Percentiles rank a stretch among this genome's conserved stretches.
Conservation (phyloP, 2,329 filamentous ascomycete species). For the Ilyonectria mors-panacis region DNA sequence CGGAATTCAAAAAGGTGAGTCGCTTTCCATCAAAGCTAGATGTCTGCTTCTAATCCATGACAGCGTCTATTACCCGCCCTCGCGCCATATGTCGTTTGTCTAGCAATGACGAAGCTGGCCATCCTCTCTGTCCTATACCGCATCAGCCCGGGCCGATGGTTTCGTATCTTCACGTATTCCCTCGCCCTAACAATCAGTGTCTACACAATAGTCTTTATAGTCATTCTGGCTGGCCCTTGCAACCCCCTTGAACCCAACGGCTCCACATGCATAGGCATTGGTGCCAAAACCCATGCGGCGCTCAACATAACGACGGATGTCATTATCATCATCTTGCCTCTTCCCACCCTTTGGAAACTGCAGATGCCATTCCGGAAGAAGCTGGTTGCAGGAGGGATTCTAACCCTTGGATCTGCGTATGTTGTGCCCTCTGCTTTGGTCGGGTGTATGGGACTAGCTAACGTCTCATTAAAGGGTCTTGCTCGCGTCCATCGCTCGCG, state of each 20-base stretch:
- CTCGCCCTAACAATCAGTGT: not conserved
- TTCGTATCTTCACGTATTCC: slow-evolving; percentile 6
- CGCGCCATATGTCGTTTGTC: slow-evolving; percentile 19
- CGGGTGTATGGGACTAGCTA: not conserved
- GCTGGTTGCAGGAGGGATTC: slow-evolving; percentile 11
- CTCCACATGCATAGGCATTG: slow-evolving; percentile 13
- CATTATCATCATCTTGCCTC: slow-evolving; percentile 19
- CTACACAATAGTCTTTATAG: slow-evolving; percentile 12
- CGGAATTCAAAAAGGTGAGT: slow-evolving; percentile 16
- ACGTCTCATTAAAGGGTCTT: slow-evolving; percentile 17
- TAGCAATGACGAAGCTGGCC: slow-evolving; percentile 25
- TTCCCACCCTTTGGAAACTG: slow-evolving; percentile 18
- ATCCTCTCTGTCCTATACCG: slow-evolving; percentile 19
- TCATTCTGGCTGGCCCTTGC: slow-evolving; percentile 18
- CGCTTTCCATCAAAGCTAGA: not conserved
- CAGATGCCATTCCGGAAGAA: slow-evolving; percentile 26
- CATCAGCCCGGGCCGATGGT: slow-evolving; percentile 15
- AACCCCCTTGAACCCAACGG: slow-evolving; percentile 10
- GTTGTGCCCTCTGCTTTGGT: not conserved
- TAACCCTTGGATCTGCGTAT: slow-evolving; percentile 30
- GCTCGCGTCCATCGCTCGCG: slow-evolving; percentile 24
- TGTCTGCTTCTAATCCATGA: not conserved
- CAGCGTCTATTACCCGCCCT: slow-evolving; percentile 5
- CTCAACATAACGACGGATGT: slow-evolving; percentile 29
- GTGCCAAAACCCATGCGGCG: slow-evolving; percentile 18